These are phyloP conservation scores for Cichorium intybus DNA, from an alignment of 140 eudicot species.

Conservation along the genomic window DNA sequence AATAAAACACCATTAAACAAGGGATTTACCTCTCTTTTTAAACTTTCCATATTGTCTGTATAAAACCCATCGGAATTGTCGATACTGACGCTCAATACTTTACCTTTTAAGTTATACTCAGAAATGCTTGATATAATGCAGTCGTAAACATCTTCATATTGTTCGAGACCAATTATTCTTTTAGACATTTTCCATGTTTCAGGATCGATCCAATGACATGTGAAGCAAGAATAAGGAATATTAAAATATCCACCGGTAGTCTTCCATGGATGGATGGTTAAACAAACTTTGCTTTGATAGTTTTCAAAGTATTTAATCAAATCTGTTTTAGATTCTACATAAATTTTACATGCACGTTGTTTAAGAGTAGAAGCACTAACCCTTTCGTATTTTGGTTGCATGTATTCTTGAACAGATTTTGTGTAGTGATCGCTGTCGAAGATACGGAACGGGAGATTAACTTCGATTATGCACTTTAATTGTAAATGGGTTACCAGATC, in stretches of 20 bases:
- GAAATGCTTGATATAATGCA: not conserved
- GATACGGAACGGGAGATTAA: not conserved
- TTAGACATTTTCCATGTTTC: slow-evolving; percentile 8
- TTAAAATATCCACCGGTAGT: not conserved
- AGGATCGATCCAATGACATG: slow-evolving; percentile 22
- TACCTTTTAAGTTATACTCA: slow-evolving; percentile 2
- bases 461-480: not conserved
- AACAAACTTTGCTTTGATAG: slow-evolving; percentile 9
- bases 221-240: not conserved
- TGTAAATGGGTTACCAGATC: not conserved
- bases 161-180: not conserved
- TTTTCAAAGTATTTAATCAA: slow-evolving; percentile 2
- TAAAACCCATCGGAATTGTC: slow-evolving; percentile 2
- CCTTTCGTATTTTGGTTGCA: slow-evolving; percentile 22
- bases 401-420: no score
- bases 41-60: not conserved
- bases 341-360: slow-evolving; percentile 3
- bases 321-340: not conserved
- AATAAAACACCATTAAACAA: slow-evolving; percentile 2
- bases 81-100: not conserved
- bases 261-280: slow-evolving; percentile 8
- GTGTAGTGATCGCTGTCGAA: not conserved
- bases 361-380: slow-evolving; percentile 3
- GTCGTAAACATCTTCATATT: not conserved
- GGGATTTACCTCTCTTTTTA: not conserved